Conservation (phyloP, 2,329 filamentous ascomycete genomes). For the Diaporthe helianthi region DNA sequence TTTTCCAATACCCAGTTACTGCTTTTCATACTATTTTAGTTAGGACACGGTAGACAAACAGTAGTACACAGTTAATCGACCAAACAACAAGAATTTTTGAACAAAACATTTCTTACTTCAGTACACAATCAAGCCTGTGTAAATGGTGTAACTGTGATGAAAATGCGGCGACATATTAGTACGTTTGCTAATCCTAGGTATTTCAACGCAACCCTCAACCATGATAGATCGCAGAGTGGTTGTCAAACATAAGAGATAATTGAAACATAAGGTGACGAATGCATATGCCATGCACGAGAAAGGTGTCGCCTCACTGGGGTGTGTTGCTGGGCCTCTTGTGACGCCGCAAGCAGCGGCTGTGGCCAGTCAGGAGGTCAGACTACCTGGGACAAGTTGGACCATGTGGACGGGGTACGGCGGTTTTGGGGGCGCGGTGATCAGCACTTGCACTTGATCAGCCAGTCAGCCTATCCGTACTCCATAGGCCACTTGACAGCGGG, state of each 20-base stretch:
- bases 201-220: background rate
- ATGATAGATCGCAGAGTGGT: background rate
- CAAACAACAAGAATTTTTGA: conserved; percentile 9
- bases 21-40: conserved; percentile 3
- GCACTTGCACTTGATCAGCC: conserved; percentile 25
- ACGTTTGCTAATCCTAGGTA: background rate
- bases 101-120: background rate
- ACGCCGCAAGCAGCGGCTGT: conserved; percentile 16
- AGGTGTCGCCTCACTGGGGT: conserved; percentile 26
- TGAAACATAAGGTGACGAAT: conserved; percentile 15
- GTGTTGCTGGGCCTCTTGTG: conserved; percentile 17
- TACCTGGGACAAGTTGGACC: conserved; percentile 2
- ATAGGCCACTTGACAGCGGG: conserved; percentile 32
- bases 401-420: background rate
- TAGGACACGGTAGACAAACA: conserved; percentile 30
- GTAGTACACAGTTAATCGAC: conserved; percentile 14
- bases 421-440: conserved; percentile 19
- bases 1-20: conserved; percentile 20
- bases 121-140: background rate
- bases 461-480: too few relatives aligned
- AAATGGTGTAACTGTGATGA: background rate
- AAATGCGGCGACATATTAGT: background rate
- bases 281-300: background rate
- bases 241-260: background rate
- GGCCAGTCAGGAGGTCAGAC: conserved; percentile 32